Evolutionary conservation across 2,329 filamentous ascomycete genomes (phyloP).

Genomic region (Endoconidiophora polonica): DNA sequence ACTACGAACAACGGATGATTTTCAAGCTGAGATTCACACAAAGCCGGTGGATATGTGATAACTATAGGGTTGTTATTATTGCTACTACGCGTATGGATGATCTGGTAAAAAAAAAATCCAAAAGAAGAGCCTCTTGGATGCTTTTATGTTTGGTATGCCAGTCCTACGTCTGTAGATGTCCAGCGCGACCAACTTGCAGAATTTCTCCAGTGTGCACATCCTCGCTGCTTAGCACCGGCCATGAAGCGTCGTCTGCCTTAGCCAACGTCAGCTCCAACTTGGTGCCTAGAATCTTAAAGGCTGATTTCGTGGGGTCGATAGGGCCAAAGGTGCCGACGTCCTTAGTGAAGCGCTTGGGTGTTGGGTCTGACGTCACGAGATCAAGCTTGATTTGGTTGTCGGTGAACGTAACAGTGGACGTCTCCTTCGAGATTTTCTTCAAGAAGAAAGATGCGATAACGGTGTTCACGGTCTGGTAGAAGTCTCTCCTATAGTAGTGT

Average conservation of each 20-base stretch:
- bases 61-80: too few relatives aligned
- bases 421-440: conserved; percentile 86
- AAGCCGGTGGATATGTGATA: too few relatives aligned
- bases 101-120: too few relatives aligned
- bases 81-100: too few relatives aligned
- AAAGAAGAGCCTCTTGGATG: neutral
- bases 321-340: conserved; percentile 58
- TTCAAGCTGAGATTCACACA: too few relatives aligned
- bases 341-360: conserved; percentile 59
- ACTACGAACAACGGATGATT: too few relatives aligned
- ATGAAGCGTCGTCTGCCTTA: conserved; percentile 59
- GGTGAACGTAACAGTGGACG: conserved; percentile 54
- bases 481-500: conserved; percentile 43
- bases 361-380: conserved; percentile 65
- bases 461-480: conserved; percentile 75
- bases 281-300: conserved; percentile 69
- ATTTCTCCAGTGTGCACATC: conserved; percentile 58
- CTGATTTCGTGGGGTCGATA: conserved; percentile 60
- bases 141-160: neutral
- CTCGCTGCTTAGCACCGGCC: conserved; percentile 71
- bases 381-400: conserved; percentile 53
- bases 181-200: conserved; percentile 74
- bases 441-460: conserved; percentile 89
- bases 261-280: conserved; percentile 69
- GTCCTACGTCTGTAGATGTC: conserved; percentile 22